A percentile compares a stretch with the other conserved stretches of the same genome.
Conservation (phyloP, 371 early-diverging fungal genomes). For the Circinella minor region DNA sequence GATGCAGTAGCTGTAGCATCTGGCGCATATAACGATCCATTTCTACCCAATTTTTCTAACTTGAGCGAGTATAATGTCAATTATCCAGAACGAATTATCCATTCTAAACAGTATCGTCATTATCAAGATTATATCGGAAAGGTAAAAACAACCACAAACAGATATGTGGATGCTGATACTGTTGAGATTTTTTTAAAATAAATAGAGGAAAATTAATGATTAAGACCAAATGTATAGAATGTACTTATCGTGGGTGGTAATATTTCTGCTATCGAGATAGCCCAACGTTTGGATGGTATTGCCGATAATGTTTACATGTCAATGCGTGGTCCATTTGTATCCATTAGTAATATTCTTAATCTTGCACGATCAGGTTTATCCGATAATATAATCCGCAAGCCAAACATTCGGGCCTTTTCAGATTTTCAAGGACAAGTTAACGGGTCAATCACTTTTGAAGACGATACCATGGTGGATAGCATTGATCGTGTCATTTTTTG, state of each 20-base stretch:
- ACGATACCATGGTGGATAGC: slow-evolving; percentile 53
- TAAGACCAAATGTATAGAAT: slow-evolving; percentile 24
- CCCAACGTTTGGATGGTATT: slow-evolving; percentile 29
- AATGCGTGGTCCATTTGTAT: slow-evolving; percentile 24
- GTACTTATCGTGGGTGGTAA: slow-evolving; percentile 42
- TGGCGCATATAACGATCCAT: slow-evolving; percentile 38
- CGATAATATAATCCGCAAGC: slow-evolving; percentile 20
- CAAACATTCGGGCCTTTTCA: slow-evolving; percentile 27
- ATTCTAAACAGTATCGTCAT: slow-evolving; percentile 43
- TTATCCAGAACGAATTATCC: slow-evolving; percentile 32
- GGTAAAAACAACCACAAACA: slow-evolving; percentile 21
- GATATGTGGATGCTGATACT: too few relatives aligned
- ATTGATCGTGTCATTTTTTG: slow-evolving; percentile 68
- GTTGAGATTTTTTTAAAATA: too few relatives aligned
- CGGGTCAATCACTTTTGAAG: slow-evolving; percentile 54
- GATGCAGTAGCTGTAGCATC: slow-evolving; percentile 48
- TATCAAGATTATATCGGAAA: slow-evolving; percentile 38
- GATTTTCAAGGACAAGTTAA: slow-evolving; percentile 30
- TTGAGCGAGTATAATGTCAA: slow-evolving; percentile 31
- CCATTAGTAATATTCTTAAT: slow-evolving; percentile 22
- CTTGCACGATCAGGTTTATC: slow-evolving; percentile 29
- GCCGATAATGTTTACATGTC: slow-evolving; percentile 38
- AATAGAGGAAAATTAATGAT: too few relatives aligned
- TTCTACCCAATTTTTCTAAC: slow-evolving; percentile 35
- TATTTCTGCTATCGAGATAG: slow-evolving; percentile 45